phyloP scores from a whole-genome alignment of 305 asterid species.

The Plantago rigida region DNA sequence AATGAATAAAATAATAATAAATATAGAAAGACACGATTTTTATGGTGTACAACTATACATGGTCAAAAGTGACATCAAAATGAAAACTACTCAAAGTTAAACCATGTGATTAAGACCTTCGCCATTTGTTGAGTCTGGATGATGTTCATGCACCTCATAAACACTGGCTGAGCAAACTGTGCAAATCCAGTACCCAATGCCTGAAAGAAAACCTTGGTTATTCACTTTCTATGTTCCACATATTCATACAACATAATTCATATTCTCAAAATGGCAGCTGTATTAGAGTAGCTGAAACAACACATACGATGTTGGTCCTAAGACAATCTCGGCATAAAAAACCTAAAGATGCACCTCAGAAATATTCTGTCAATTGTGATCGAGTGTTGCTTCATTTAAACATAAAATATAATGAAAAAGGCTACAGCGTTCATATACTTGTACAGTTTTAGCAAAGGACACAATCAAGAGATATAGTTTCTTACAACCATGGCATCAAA shows the following conservation, averaged over 20 bases:
- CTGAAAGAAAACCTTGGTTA: constrained; percentile 42
- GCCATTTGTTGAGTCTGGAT: constrained; percentile 85
- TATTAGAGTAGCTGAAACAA: no score
- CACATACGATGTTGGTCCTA: no score
- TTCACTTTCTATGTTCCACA: constrained; percentile 11
- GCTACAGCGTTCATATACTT: no score
- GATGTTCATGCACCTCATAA: constrained; percentile 85
- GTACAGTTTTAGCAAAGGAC: no score
- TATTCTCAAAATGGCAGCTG: no score
- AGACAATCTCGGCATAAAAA: no score
- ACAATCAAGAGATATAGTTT: no score
- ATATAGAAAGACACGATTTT: constrained; percentile 9
- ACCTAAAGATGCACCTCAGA: no score
- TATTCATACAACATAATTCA: not conserved
- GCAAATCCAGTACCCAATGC: constrained; percentile 85
- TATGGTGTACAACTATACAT: not conserved
- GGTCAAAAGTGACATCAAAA: constrained; percentile 10
- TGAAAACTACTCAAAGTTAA: constrained; percentile 4
- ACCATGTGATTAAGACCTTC: constrained; percentile 45
- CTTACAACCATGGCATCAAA: no score
- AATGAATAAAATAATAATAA: not conserved
- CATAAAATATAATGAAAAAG: no score
- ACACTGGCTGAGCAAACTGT: constrained; percentile 93
- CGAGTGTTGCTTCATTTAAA: no score
- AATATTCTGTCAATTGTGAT: no score